phyloP scores from a whole-genome alignment of 225 moss, liverwort and hornwort species.

The Ulota crispa region DNA sequence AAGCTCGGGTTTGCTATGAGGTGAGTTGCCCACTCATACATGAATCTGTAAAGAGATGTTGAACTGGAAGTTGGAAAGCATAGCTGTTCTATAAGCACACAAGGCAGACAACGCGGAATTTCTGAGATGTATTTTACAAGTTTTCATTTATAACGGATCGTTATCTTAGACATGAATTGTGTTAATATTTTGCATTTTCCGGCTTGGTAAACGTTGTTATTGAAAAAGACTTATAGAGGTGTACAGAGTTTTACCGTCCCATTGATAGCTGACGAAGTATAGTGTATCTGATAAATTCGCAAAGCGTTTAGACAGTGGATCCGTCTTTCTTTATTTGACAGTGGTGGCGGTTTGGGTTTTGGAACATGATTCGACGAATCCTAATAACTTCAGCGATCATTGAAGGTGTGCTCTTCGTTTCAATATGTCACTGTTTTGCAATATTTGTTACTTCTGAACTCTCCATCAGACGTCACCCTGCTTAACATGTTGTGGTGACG shows the following conservation, averaged over 20 bases:
- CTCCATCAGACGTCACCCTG: neutral
- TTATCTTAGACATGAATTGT: neutral
- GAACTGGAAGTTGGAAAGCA: slow-evolving; percentile 11
- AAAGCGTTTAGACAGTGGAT: slow-evolving; percentile 47
- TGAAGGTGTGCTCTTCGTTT: slow-evolving; percentile 72
- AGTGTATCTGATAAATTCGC: slow-evolving; percentile 27
- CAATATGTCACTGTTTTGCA: slow-evolving; percentile 11
- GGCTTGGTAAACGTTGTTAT: neutral
- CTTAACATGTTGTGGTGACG: neutral
- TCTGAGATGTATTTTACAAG: neutral
- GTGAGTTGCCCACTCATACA: slow-evolving; percentile 31
- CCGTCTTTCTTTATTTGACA: slow-evolving; percentile 57
- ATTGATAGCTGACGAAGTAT: neutral
- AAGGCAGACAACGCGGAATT: neutral
- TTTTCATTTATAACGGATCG: neutral
- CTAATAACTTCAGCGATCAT: slow-evolving; percentile 60
- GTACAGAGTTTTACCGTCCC: slow-evolving; percentile 3
- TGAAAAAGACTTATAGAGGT: neutral
- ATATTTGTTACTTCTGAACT: neutral
- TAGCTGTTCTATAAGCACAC: neutral
- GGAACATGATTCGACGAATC: slow-evolving; percentile 42
- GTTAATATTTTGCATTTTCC: neutral
- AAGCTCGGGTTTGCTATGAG: slow-evolving; percentile 82
- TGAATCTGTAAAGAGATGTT: slow-evolving; percentile 12
- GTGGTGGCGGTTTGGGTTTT: slow-evolving; percentile 61